Base-by-base conservation (phyloP, 2,329 filamentous ascomycete species). In the Monosporascus ibericus region DNA sequence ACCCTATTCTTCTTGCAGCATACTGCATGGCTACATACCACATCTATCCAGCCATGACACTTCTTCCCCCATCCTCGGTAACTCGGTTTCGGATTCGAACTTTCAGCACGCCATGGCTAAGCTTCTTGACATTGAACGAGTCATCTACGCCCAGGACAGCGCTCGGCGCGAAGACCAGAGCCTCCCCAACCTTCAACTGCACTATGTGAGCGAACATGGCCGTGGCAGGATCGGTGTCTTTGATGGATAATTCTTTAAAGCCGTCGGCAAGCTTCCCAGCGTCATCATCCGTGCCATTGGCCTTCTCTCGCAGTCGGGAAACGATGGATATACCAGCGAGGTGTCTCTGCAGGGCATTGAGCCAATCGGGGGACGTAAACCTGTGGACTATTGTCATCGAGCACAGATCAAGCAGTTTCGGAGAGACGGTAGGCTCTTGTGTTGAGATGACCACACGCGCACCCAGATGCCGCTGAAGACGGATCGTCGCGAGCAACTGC, bases 341-440 rank as follows among this genome's bases (percentile, higher is more conserved):
- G 62, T 82, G 73, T 3, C 54, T 53, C 50, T 63, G 64, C 3
- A 76, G 60, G 0, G 72, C 71, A 0, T 63, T 61, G 27, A 82
- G 75, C 86, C 86, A 89, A 1, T 76, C 75, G 0, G 86, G 86
- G 0, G 80, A 85, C 0, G 75, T 82, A 65, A 92, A 92, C 0
- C 85, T 77, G 62, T 92, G 87, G 0, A 91, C 82, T 17, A 91
- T 75, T 0, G 82, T 87, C n/a, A 88, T 71, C 1, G 81, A 84
- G 65, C 85, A 90, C 0, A 92, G 72, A 50, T 90, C 86, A 0
- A 92, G 75, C 0, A 94, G 75, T 17, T 77, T 75, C 0, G 83
- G 81, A 0, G 84, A 85, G 4, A 92, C 76, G 0, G 86, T 89
- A 0, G 88, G 88, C 60, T 92, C 88, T 63, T 94, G 87, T 0